Conservation (phyloP, 2,329 filamentous ascomycete species). For the Pestalotiopsis sp. region DNA sequence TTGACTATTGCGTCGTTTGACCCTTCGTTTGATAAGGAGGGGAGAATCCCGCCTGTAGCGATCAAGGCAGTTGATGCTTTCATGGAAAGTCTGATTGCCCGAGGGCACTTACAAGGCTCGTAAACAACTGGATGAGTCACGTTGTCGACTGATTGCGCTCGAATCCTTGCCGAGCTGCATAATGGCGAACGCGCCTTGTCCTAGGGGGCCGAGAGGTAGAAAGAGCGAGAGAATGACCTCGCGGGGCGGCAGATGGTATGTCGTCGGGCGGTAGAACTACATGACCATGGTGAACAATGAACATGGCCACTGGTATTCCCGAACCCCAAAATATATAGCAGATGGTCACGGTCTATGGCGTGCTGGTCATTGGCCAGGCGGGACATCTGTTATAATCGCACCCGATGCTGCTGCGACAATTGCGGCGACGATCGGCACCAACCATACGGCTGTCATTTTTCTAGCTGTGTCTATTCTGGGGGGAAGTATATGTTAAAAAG, state of each 20-base stretch:
- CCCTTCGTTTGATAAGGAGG: neutral
- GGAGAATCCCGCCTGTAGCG: neutral
- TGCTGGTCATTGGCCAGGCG: constrained; percentile 42
- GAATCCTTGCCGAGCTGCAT: constrained; percentile 42
- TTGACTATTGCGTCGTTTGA: neutral
- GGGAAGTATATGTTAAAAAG: too few relatives aligned
- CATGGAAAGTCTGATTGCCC: neutral
- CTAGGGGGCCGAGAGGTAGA: constrained; percentile 63
- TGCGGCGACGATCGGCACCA: constrained; percentile 60
- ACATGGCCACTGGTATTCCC: constrained; percentile 38
- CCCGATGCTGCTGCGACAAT: constrained; percentile 67
- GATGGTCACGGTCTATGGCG: constrained; percentile 56
- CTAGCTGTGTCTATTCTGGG: neutral
- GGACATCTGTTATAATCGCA: constrained; percentile 60
- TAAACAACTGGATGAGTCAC: neutral
- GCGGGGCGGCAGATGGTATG: neutral
- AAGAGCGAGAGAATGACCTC: constrained; percentile 62
- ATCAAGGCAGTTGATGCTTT: neutral
- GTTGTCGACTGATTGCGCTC: neutral
- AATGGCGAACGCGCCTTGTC: constrained; percentile 59
- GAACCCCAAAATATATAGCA: constrained; percentile 72
- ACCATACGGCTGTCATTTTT: constrained; percentile 41
- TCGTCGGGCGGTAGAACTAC: constrained; percentile 59
- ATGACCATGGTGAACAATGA: constrained; percentile 57
- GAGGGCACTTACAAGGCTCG: neutral